phyloP scores from a whole-genome alignment of 495 filamentous ascomycete species.

The Talaromyces trachyspermus region DNA sequence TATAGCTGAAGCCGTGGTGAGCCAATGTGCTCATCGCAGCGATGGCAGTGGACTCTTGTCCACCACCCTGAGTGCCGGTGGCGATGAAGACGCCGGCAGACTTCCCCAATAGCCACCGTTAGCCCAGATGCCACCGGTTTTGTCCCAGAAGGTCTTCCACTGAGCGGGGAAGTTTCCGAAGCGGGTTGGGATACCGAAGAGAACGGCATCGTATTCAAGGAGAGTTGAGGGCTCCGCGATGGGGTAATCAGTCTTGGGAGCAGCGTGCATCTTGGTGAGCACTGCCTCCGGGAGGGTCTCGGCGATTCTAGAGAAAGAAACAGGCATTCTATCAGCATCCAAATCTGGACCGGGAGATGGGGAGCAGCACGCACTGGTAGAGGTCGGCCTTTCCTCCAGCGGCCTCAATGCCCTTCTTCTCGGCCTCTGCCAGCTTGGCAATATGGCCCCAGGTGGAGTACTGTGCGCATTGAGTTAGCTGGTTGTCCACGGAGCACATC shows the following conservation, averaged over 20 bases:
- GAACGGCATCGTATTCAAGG: constrained; percentile 79
- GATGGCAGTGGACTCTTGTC: constrained; percentile 84
- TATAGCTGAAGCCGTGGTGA: constrained; percentile 94
- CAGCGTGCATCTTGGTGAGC: constrained; percentile 81
- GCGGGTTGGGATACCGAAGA: constrained; percentile 95
- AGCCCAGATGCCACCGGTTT: constrained; percentile 66
- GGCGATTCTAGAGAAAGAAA: constrained; percentile 46
- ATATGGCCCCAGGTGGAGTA: constrained; percentile 98
- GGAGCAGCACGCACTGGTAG: constrained; percentile 58
- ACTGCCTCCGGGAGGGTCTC: constrained; percentile 85
- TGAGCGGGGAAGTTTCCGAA: constrained; percentile 98
- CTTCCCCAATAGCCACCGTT: constrained; percentile 79
- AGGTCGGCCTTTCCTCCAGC: constrained; percentile 74
- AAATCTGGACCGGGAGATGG: neutral
- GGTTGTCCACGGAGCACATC: constrained; percentile 12
- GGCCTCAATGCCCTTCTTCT: constrained; percentile 82
- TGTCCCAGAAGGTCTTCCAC: constrained; percentile 89
- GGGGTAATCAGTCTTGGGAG: constrained; percentile 65
- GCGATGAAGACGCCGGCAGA: constrained; percentile 87
- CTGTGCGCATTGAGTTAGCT: constrained; percentile 31
- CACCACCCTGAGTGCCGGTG: constrained; percentile 74
- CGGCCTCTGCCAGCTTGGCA: constrained; percentile 73
- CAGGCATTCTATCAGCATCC: constrained; percentile 9
- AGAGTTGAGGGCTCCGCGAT: constrained; percentile 59
- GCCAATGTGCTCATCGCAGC: constrained; percentile 78